These are phyloP conservation scores for Coelastrella sp. DNA, from an alignment of 139 green algal species.

Conservation along the genomic window DNA sequence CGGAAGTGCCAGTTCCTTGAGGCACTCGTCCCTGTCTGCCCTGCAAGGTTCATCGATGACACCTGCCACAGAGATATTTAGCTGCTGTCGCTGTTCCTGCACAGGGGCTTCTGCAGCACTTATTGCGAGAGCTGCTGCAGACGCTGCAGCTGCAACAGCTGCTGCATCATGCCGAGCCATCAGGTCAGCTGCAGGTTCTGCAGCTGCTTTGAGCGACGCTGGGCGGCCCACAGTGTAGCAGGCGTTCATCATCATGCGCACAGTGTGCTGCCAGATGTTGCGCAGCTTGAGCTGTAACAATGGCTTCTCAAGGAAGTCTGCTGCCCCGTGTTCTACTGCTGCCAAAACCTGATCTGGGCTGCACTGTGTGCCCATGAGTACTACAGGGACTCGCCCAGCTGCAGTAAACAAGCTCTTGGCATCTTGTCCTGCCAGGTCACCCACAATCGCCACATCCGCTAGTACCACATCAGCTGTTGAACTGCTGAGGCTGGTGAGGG, in stretches of 20 bases:
- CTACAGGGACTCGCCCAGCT: conserved; percentile 53
- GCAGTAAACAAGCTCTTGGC: conserved; percentile 41
- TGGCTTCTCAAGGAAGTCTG: conserved; percentile 85
- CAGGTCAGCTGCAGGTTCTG: not conserved
- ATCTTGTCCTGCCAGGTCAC: not conserved
- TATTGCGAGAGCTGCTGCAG: not conserved
- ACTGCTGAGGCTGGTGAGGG: not conserved
- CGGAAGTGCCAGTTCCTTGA: not conserved
- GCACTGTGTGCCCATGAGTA: conserved; percentile 58
- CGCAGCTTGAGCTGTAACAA: conserved; percentile 78
- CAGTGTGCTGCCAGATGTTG: conserved; percentile 91
- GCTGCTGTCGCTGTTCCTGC: not conserved
- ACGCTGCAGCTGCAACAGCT: not conserved
- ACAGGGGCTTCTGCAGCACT: not conserved
- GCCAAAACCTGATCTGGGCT: conserved; percentile 65
- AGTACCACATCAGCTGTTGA: conserved; percentile 31
- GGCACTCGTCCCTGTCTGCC: not conserved
- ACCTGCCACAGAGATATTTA: not conserved
- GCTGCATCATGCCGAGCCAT: conserved; percentile 10
- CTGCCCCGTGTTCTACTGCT: conserved; percentile 79
- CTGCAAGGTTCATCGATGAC: too few species aligned
- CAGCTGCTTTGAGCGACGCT: not conserved
- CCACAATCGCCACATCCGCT: conserved; percentile 10
- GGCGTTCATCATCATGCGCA: conserved; percentile 72
- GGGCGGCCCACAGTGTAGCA: not conserved